Evolutionary conservation across 1,139 yeast genomes (phyloP).

Genomic region (Lodderomyces margitis): DNA sequence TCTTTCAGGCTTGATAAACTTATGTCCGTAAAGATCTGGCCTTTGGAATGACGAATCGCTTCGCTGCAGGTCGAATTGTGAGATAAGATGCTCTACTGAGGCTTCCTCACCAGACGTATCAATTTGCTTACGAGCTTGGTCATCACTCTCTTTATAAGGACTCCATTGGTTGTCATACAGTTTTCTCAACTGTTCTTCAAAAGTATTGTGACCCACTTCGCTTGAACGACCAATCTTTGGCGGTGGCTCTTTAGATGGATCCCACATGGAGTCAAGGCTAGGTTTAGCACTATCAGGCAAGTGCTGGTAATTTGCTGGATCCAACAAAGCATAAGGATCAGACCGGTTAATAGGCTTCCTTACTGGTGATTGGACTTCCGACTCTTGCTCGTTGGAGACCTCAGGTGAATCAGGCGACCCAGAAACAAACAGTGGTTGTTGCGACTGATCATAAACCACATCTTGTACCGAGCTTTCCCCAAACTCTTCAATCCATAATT

Average conservation of each 20-base stretch:
- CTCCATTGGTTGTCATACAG: conserved; percentile 13
- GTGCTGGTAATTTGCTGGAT: conserved; percentile 31
- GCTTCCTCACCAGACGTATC: neutral
- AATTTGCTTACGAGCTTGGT: conserved; percentile 7
- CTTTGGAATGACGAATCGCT: conserved; percentile 3
- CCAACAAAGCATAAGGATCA: conserved; percentile 22
- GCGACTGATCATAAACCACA: conserved; percentile 10
- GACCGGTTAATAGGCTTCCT: conserved; percentile 8
- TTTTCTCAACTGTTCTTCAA: neutral
- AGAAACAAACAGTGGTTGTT: neutral
- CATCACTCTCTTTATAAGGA: conserved; percentile 19
- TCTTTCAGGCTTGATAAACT: conserved; percentile 29
- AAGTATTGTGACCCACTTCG: neutral
- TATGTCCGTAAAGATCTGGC: conserved; percentile 13
- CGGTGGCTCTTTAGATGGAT: conserved; percentile 40
- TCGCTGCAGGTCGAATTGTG: conserved; percentile 6
- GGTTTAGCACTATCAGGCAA: conserved; percentile 19
- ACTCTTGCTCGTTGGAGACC: neutral
- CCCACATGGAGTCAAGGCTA: conserved; percentile 37
- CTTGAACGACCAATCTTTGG: conserved; percentile 15
- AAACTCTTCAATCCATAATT: conserved; percentile 37
- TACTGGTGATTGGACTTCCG: neutral
- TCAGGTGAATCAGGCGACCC: neutral
- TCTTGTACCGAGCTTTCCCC: conserved; percentile 20
- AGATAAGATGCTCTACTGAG: conserved; percentile 3